Base-by-base conservation (phyloP, 1,284 basidiomycete species). In the Fomitiporia mediterranea region DNA sequence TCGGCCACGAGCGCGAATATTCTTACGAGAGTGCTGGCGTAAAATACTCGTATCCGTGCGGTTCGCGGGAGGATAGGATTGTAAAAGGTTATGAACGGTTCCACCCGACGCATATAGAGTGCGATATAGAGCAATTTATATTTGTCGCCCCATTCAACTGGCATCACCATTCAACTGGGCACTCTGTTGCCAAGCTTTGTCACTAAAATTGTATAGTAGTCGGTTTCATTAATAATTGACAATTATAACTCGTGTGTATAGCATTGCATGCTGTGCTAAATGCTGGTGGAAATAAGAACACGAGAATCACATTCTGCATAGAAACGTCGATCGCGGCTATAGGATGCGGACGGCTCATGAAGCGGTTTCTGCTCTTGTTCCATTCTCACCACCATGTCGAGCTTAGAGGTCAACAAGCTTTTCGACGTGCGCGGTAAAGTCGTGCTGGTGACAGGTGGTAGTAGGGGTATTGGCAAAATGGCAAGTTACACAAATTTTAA, bases 1-100 rank as follows among this genome's bases (percentile, higher is more conserved):
- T 88, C 77, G 66, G 78, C 82, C 61, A 96, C 93, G 4, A 81
- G 77, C 58, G 82, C 90, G 49, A 96, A 96, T 72, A 91, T 96
- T 69, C 77, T 94, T 60, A 96, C 94, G 25, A 82, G 94, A 53
- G 75, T 96, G 69, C 76, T 97, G 64, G 83, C 81, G 37, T 91
- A 72, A 74, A 49, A 63, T 1, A 61, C 58, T 13, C 56, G 58
- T 44, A 54, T 59, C 64, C 61, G 2, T 65, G 64, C 1, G 65
- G 61, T 4, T 60, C 56, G 65, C 64, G 65, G 47, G 48, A 39
- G 50, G 50, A 21, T 15, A 13, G 37, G 52, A 53, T 52, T 63
- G 68, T 71, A 70, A 64, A 59, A 67, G 66, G 64, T 62, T 39
- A 67, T 57, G 69, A 70, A 72, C 69, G 69, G 69, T 70, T 61